These are phyloP conservation scores for Fusarium euwallaceae DNA, from an alignment of 2,329 filamentous ascomycete genomes.

Conservation along the genomic window DNA sequence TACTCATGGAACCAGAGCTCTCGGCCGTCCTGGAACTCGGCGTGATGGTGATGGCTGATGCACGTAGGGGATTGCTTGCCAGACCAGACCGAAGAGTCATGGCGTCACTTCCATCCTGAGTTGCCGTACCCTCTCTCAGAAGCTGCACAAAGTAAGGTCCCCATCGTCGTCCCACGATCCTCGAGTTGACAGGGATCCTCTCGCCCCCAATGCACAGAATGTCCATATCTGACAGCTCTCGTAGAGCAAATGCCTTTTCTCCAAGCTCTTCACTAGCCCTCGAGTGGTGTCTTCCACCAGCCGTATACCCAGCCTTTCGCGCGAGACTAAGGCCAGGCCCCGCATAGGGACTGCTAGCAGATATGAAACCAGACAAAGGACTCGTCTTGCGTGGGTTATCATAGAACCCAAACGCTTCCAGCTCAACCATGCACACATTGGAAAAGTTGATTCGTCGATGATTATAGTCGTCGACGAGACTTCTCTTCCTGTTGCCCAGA, in stretches of 20 bases:
- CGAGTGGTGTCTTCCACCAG: slow-evolving; percentile 82
- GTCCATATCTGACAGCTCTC: slow-evolving; percentile 97
- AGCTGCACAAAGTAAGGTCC: slow-evolving; percentile 96
- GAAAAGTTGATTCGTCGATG: slow-evolving; percentile 97
- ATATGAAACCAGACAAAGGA: slow-evolving; percentile 86
- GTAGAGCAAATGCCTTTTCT: slow-evolving; percentile 80
- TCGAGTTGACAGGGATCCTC: slow-evolving; percentile 92
- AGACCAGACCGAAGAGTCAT: slow-evolving; percentile 78
- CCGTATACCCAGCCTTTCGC: slow-evolving; percentile 73
- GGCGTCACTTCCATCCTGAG: slow-evolving; percentile 79
- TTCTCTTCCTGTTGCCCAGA: slow-evolving; percentile 91
- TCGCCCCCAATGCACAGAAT: slow-evolving; percentile 92
- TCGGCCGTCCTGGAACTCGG: slow-evolving; percentile 68
- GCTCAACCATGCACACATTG: slow-evolving; percentile 95
- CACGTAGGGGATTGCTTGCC: slow-evolving; percentile 71
- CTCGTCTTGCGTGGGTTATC: slow-evolving; percentile 88
- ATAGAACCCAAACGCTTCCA: slow-evolving; percentile 97
- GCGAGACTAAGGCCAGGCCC: slow-evolving; percentile 68
- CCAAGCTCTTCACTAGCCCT: slow-evolving; percentile 88
- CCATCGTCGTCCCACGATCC: slow-evolving; percentile 89
- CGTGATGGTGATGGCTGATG: slow-evolving; percentile 89
- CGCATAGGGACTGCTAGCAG: slow-evolving; percentile 79
- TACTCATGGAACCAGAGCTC: slow-evolving; percentile 61
- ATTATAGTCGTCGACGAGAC: slow-evolving; percentile 97
- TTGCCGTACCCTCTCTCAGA: slow-evolving; percentile 82